Evolutionary conservation across 2,329 filamentous ascomycete genomes (phyloP), one percentile per base, ranked within the genome.

Genomic region (Neocucurbitaria cava): DNA sequence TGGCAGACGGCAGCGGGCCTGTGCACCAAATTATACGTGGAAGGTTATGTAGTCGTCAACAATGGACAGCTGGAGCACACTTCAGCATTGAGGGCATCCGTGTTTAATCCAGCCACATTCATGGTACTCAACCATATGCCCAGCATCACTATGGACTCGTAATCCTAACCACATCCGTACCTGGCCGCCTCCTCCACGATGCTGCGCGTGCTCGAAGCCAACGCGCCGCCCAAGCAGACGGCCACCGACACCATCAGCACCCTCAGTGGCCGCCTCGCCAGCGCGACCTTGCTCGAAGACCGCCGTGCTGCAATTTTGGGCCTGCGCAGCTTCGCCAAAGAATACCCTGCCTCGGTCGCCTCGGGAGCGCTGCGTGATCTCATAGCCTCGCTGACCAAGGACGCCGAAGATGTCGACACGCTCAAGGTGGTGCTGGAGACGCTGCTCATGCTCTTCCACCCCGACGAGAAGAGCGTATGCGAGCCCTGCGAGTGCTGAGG

Each of bases 401-500:
- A 99, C 83, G 87, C 87, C 56, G 91, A 96, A 73, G 95, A 99
- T 83, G 89, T 96, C 53, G 95, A 99, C 76, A 99, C 96, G 5
- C 89, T 96, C 73, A 96, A 97, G 78, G 87, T 96, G 52, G 90
- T 96, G 57, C 83, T 99, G 61, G 95, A 99, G 83, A 99, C 96
- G 40, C 81, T 99, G 68, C 82, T 98, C 73, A 94, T 96, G 88
- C 87, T 99, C 36, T 98, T 98, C 77, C 86, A 85, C 63, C 87
- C 86, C 5, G 85, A 89, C 70, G 82, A 83, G 68, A 79, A 79
- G 44, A 88, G 86, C 69, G 83, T 61, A 55, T 18, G 46, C 46
- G 10, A 21, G 9, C 20, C 24, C 3, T 26, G 8, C 13, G 31
- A n/a, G 15, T 4, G 15, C n/a, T 13, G 4, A 17, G 31, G 13